Evolutionary conservation across 2,329 filamentous ascomycete species (phyloP).

Genomic region (Dactylellina sp.): DNA sequence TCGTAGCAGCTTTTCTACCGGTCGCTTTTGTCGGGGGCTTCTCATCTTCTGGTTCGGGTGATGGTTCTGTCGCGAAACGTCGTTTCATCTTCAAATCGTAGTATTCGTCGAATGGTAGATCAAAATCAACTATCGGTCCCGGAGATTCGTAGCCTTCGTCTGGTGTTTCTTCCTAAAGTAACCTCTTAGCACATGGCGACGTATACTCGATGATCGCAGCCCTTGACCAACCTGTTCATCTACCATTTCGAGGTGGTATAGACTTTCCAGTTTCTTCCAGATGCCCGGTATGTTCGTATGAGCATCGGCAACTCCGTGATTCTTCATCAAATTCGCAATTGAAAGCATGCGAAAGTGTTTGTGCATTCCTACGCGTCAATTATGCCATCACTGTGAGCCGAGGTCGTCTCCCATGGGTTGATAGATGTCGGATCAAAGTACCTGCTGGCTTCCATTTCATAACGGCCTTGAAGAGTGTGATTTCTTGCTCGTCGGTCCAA

Average conservation of each 20-base stretch:
- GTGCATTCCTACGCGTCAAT: slow-evolving; percentile 76
- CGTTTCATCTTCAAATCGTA: slow-evolving; percentile 57
- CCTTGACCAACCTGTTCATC: slow-evolving; percentile 79
- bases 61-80: slow-evolving; percentile 52
- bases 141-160: slow-evolving; percentile 57
- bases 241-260: slow-evolving; percentile 87
- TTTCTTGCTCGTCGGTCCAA: slow-evolving; percentile 97
- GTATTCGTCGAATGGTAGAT: slow-evolving; percentile 56
- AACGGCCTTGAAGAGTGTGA: slow-evolving; percentile 89
- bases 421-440: slow-evolving; percentile 63
- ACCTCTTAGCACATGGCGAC: slow-evolving; percentile 2
- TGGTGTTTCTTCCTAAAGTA: slow-evolving; percentile 53
- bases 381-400: neutral
- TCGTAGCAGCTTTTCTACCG: slow-evolving; percentile 67
- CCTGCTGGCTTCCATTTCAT: slow-evolving; percentile 96
- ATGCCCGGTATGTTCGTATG: slow-evolving; percentile 93
- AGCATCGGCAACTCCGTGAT: slow-evolving; percentile 80
- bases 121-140: slow-evolving; percentile 41
- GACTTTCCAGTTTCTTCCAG: slow-evolving; percentile 84
- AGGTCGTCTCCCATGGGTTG: slow-evolving; percentile 22
- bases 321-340: slow-evolving; percentile 81
- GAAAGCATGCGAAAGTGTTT: slow-evolving; percentile 93
- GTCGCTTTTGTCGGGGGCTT: slow-evolving; percentile 21
- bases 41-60: slow-evolving; percentile 62
- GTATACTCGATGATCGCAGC: neutral